Percentiles rank a stretch among this genome's conserved stretches.
Evolutionary conservation across 202 grass and related monocot species (phyloP).

Genomic region (Panicum hallii): DNA sequence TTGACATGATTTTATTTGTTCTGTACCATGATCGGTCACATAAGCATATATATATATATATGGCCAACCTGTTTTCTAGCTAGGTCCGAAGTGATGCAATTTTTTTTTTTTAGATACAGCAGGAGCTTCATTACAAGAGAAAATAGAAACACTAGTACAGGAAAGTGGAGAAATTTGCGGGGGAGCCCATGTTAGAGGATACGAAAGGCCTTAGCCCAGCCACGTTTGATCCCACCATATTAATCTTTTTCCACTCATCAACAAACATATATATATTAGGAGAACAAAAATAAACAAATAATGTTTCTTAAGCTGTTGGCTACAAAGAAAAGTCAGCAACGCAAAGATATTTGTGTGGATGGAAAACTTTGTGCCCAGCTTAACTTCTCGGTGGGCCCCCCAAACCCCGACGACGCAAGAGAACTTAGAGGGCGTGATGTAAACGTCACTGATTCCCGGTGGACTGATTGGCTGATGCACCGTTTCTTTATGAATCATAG

Average conservation of each 20-base stretch:
- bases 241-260: background rate
- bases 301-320: background rate
- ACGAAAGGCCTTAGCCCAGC: background rate
- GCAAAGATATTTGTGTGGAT: slow-evolving; percentile 1
- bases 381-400: background rate
- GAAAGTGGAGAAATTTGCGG: no score
- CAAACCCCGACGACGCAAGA: background rate
- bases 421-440: background rate
- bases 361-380: background rate
- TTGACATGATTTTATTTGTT: background rate
- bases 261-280: no score
- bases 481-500: no score
- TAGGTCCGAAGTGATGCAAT: background rate
- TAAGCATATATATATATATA: background rate
- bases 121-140: no score
- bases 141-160: no score
- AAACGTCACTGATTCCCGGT: background rate
- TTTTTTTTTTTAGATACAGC: no score
- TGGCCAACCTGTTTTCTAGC: background rate
- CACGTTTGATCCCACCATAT: slow-evolving; percentile 18
- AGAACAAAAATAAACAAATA: background rate
- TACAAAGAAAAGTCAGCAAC: slow-evolving; percentile 12
- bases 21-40: background rate
- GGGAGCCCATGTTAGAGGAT: background rate
- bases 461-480: background rate